These are phyloP conservation scores for Metschnikowia anglica DNA, from an alignment of 805 yeast species.

Conservation along the genomic window DNA sequence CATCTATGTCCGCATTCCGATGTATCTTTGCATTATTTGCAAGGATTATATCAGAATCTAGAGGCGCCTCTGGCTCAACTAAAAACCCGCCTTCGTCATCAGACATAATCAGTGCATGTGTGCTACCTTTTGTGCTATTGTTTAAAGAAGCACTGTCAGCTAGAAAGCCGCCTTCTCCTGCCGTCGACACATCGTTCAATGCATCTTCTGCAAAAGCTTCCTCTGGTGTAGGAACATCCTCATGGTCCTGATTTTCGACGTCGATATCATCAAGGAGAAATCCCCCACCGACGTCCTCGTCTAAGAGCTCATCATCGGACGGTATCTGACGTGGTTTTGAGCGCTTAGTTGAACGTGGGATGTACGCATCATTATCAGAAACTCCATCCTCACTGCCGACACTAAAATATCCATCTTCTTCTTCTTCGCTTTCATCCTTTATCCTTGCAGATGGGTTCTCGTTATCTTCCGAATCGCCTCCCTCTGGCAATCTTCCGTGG, in stretches of 20 bases:
- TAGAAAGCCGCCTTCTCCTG: background rate
- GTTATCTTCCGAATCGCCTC: background rate
- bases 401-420: conserved; percentile 23
- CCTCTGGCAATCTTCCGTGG: conserved; percentile 45
- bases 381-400: conserved; percentile 20
- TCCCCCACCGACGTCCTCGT: conserved; percentile 24
- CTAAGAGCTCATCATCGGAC: background rate
- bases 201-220: conserved; percentile 18
- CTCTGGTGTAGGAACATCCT: conserved; percentile 20
- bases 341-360: conserved; percentile 9
- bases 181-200: background rate
- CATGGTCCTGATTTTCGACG: conserved; percentile 3
- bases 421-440: conserved; percentile 8
- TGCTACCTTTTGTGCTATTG: too few species aligned
- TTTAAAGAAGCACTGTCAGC: too few species aligned
- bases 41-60: background rate
- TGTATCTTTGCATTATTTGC: background rate
- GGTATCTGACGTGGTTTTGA: background rate
- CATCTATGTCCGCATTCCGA: background rate
- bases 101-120: conserved; percentile 3
- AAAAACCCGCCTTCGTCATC: conserved; percentile 4
- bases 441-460: background rate
- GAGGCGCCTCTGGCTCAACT: background rate
- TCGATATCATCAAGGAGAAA: conserved; percentile 20
- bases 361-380: conserved; percentile 14